Evolutionary conservation across 345 rosid species (phyloP).

Genomic region (Salix caprea): DNA sequence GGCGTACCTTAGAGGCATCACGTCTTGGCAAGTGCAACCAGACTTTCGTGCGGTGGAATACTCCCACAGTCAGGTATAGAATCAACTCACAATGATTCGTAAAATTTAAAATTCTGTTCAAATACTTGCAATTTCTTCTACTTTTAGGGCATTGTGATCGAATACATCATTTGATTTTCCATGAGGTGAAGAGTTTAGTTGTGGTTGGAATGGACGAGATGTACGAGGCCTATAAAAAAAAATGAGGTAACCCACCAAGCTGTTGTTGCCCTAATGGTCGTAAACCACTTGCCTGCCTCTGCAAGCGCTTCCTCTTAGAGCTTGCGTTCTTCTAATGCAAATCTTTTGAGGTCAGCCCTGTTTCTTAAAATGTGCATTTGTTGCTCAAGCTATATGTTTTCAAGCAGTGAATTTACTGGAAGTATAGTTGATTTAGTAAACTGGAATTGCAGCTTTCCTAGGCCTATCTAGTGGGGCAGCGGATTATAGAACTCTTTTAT

Average conservation of each 20-base stretch:
- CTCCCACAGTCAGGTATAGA: slow-evolving; percentile 50
- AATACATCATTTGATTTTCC: neutral
- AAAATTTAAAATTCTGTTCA: neutral
- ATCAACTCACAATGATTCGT: neutral
- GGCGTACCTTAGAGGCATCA: slow-evolving; percentile 69
- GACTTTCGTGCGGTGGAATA: slow-evolving; percentile 57
- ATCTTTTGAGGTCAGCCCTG: slow-evolving; percentile 15
- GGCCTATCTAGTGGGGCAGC: neutral
- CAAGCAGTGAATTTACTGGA: neutral
- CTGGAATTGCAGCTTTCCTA: neutral
- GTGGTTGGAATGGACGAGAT: slow-evolving; percentile 73
- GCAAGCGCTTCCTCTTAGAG: slow-evolving; percentile 33
- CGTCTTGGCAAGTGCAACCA: slow-evolving; percentile 66
- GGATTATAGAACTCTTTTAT: neutral
- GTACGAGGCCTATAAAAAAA: slow-evolving; percentile 65
- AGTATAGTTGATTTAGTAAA: neutral
- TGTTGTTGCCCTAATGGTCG: slow-evolving; percentile 51
- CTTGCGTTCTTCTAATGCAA: neutral
- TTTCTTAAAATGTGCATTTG: neutral
- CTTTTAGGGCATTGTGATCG: neutral
- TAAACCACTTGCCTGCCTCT: slow-evolving; percentile 43
- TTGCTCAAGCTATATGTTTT: neutral
- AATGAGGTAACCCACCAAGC: slow-evolving; percentile 53
- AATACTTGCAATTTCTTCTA: neutral
- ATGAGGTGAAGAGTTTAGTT: slow-evolving; percentile 68